A percentile compares a stretch with the other conserved stretches of the same genome.
These are phyloP conservation scores for Zymoseptoria passerinii DNA, from an alignment of 2,329 filamentous ascomycete species.

Conservation along the genomic window DNA sequence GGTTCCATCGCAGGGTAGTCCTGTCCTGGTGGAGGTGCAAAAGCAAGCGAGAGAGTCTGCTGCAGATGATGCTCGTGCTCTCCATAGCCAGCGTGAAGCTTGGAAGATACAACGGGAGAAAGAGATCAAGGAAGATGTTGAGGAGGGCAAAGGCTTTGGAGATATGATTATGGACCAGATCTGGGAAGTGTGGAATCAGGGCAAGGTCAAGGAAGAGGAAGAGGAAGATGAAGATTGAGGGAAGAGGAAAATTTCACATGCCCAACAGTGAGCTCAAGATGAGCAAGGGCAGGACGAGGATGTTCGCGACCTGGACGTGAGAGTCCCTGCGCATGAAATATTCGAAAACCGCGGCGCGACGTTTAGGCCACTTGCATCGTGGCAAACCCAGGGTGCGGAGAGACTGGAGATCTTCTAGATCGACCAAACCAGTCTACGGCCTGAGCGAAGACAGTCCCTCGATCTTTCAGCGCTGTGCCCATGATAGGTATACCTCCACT, in stretches of 20 bases:
- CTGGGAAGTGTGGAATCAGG: conserved; percentile 31
- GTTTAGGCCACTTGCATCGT: too few species aligned
- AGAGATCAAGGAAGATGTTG: conserved; percentile 37
- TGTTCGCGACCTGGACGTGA: background rate
- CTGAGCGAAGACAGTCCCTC: too few species aligned
- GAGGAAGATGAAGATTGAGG: conserved; percentile 23
- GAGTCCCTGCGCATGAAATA: background rate
- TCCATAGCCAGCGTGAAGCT: conserved; percentile 33
- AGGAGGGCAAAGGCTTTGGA: conserved; percentile 31
- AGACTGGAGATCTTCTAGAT: too few species aligned
- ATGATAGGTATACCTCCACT: too few species aligned
- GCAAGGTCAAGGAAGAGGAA: conserved; percentile 28
- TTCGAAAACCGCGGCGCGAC: too few species aligned
- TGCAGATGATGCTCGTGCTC: background rate
- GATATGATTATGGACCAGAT: conserved; percentile 35
- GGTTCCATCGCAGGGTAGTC: conserved; percentile 7
- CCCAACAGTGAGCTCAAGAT: background rate
- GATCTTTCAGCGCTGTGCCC: too few species aligned
- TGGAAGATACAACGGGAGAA: conserved; percentile 38
- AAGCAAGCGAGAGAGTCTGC: conserved; percentile 6
- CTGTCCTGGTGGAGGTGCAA: conserved; percentile 6
- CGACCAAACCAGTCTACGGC: too few species aligned
- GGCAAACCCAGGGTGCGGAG: too few species aligned
- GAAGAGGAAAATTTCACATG: background rate
- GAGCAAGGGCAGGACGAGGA: background rate